Evolutionary conservation across 495 filamentous ascomycete species (phyloP).

Genomic region (Talaromyces stipitatus): DNA sequence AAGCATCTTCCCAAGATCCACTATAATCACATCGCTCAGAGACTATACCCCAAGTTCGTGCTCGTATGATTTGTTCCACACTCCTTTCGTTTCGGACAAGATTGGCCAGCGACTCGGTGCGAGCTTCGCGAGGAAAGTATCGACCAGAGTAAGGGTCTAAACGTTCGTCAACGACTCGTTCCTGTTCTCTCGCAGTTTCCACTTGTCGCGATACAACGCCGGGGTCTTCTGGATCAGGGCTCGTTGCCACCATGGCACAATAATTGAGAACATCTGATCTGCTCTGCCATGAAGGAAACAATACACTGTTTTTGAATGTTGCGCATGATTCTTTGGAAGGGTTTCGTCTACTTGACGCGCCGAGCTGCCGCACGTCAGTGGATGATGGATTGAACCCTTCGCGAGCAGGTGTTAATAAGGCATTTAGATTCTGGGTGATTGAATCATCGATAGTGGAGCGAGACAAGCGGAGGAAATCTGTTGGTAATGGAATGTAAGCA

Average conservation of each 20-base stretch:
- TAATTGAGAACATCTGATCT: slow-evolving; percentile 83
- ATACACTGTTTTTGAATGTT: slow-evolving; percentile 65
- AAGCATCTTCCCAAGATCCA: slow-evolving; percentile 52
- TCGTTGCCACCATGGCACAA: slow-evolving; percentile 81
- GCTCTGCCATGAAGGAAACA: slow-evolving; percentile 85
- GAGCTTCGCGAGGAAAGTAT: slow-evolving; percentile 74
- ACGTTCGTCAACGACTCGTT: slow-evolving; percentile 77
- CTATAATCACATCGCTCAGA: slow-evolving; percentile 61
- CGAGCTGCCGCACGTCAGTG: slow-evolving; percentile 51
- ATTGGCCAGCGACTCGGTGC: slow-evolving; percentile 73
- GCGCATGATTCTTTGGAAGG: slow-evolving; percentile 57
- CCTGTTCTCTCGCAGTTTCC: slow-evolving; percentile 61
- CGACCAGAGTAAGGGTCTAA: slow-evolving; percentile 86
- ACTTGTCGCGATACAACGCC: slow-evolving; percentile 61
- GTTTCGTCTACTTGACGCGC: slow-evolving; percentile 25
- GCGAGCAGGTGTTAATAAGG: slow-evolving; percentile 67
- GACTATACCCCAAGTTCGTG: slow-evolving; percentile 77
- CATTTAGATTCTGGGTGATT: slow-evolving; percentile 89
- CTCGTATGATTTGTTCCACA: slow-evolving; percentile 81
- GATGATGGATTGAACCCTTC: slow-evolving; percentile 74
- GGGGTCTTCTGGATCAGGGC: slow-evolving; percentile 82
- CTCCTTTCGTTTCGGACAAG: slow-evolving; percentile 75
- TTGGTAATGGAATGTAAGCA: neutral
- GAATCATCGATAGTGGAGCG: slow-evolving; percentile 83
- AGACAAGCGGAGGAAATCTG: slow-evolving; percentile 91